Evolutionary conservation across 1,284 basidiomycete genomes (phyloP), one percentile per base, ranked within the genome.

Genomic region (Pseudozyma hubeiensis): DNA sequence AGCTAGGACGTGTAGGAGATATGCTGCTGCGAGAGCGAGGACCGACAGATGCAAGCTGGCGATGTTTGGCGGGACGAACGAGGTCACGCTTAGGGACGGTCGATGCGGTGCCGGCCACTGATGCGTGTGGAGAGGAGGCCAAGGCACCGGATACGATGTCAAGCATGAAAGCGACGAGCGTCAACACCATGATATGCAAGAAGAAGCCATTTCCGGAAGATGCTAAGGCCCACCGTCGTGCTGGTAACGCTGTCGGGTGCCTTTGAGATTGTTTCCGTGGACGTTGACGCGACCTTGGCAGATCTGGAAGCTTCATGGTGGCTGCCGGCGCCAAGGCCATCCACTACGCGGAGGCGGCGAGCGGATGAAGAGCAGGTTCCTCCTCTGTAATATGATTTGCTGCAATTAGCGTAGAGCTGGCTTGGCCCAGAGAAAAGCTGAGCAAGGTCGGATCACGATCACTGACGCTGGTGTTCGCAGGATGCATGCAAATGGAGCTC

Each of bases 181-280:
- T 52, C 34, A 51, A 58, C n/a, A 69, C 60, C 49, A 69, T 52
- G 56, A 69, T n/a, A 30, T 69, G 66, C n/a, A 69, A 19, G 53
- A 69, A 64, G 30, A 69, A 60, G 48, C 19, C 24, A 17, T 50
- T 47, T 16, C 39, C 34, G 37, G 33, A 17, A 0, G 54, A 31
- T 7, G 58, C n/a, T 11, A 37, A 17, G 8, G 46, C 14, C 6
- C 35, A 5, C 7, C 48, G 41, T 17, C 13, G 52, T 46, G 47
- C 13, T 11, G 30, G 17, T n/a, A 37, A 19, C 16, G 48, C 7
- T 24, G 39, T 0, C 31, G 47, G 17, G 16, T 41, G 7, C 6
- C 31, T 3, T 9, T 4, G 16, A 30, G 19, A 34, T 50, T 46
- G 35, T 7, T 63, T 50, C 6, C 56, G 66, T 34, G 56, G 60